Evolutionary conservation across 148 eudicot genomes (phyloP).

Genomic region (Suaeda aralocaspica): DNA sequence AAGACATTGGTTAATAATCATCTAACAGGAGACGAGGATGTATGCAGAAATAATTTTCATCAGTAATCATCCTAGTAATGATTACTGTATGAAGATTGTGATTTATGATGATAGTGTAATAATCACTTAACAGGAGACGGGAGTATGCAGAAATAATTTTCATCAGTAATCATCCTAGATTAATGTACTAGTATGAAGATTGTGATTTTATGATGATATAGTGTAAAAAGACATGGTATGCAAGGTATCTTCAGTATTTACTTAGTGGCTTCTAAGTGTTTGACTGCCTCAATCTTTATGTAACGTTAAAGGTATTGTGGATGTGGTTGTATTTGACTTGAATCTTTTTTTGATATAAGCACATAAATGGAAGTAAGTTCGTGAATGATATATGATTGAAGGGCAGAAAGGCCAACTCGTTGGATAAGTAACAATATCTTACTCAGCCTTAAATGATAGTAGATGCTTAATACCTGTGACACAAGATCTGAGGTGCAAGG

Average conservation of each 20-base stretch:
- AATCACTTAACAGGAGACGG: not conserved
- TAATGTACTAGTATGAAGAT: not conserved
- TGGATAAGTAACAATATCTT: not conserved
- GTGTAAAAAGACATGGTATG: constrained; percentile 6
- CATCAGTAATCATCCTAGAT: not conserved
- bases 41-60: too few relatives aligned
- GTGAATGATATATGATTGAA: not conserved
- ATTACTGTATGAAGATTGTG: constrained; percentile 3
- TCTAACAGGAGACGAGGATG: not conserved
- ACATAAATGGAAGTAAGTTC: not conserved
- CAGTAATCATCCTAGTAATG: not conserved
- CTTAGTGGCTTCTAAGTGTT: not conserved
- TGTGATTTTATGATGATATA: not conserved
- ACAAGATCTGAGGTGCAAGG: not conserved
- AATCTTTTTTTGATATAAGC: too few relatives aligned
- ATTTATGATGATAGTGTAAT: not conserved
- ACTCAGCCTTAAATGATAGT: not conserved
- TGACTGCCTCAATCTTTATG: not conserved
- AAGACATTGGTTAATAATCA: not conserved
- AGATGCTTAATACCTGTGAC: not conserved
- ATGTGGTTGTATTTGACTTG: too few relatives aligned
- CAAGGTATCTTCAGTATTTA: too few relatives aligned
- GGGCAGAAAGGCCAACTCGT: not conserved
- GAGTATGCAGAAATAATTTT: too few relatives aligned
- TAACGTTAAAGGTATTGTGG: not conserved